Evolutionary conservation across 345 rosid genomes (phyloP).

Genomic region (Carallia pectinifolia): DNA sequence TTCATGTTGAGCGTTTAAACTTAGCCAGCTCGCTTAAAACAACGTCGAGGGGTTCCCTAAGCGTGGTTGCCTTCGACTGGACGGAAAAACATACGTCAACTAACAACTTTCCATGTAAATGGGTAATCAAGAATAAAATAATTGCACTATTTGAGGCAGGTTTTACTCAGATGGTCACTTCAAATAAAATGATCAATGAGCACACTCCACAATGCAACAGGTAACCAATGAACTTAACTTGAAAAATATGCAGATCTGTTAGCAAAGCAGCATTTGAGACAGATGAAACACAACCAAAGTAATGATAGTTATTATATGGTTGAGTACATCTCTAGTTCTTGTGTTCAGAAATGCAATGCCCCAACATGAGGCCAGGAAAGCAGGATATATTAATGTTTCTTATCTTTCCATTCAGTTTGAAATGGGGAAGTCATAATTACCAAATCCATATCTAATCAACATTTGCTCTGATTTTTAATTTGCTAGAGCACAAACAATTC

Average conservation of each 20-base stretch:
- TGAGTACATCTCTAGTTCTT: background rate
- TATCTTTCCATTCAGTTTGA: too few species aligned
- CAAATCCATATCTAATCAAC: background rate
- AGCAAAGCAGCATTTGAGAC: background rate
- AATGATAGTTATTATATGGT: background rate
- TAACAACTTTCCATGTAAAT: background rate
- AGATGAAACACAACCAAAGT: background rate
- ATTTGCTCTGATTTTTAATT: background rate
- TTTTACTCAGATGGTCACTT: background rate
- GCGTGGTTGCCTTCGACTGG: constrained; percentile 42
- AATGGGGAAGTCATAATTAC: too few species aligned
- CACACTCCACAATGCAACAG: background rate
- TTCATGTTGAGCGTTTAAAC: constrained; percentile 29
- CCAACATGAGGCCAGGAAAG: too few species aligned
- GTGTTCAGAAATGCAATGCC: background rate
- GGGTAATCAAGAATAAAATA: background rate
- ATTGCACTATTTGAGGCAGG: background rate
- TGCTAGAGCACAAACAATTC: background rate
- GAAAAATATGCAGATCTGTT: background rate
- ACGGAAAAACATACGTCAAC: background rate
- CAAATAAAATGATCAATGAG: background rate
- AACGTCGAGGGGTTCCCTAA: constrained; percentile 38
- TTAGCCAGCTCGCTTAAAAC: constrained; percentile 38
- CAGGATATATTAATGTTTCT: too few species aligned
- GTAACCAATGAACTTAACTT: background rate